Percentiles rank a stretch among this genome's conserved stretches.
Evolutionary conservation across 2,329 filamentous ascomycete genomes (phyloP).

Genomic region (Chaetothyriales sp.): DNA sequence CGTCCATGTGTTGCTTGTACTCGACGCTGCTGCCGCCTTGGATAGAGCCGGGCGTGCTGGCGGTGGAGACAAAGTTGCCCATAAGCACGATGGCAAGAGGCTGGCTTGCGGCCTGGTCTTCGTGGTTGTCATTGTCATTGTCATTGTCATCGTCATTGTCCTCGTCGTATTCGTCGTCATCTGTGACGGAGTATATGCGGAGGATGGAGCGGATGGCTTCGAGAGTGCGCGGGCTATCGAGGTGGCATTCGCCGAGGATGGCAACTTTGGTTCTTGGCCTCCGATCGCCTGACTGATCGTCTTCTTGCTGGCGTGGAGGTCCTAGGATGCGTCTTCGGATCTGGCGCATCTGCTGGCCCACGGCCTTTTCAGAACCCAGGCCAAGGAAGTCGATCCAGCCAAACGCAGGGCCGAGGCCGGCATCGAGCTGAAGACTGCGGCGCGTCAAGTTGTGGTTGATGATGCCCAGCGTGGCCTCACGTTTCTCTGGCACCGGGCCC

Average conservation of each 20-base stretch:
- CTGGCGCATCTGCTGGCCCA: slow-evolving; percentile 66
- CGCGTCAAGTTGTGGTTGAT: slow-evolving; percentile 29
- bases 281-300: slow-evolving; percentile 12
- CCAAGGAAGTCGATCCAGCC: slow-evolving; percentile 97
- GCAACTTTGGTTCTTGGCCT: slow-evolving; percentile 39
- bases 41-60: slow-evolving; percentile 43
- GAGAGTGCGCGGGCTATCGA: slow-evolving; percentile 69
- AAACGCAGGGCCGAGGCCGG: slow-evolving; percentile 55
- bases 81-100: slow-evolving; percentile 71
- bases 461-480: slow-evolving; percentile 62
- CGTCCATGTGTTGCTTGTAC: slow-evolving; percentile 93
- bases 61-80: slow-evolving; percentile 60
- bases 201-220: slow-evolving; percentile 70
- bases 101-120: slow-evolving; percentile 31
- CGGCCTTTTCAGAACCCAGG: slow-evolving; percentile 72
- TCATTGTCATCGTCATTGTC: background rate
- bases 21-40: slow-evolving; percentile 71
- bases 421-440: slow-evolving; percentile 17
- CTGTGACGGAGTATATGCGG: slow-evolving; percentile 50
- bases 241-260: slow-evolving; percentile 71
- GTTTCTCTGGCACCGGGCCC: slow-evolving; percentile 77
- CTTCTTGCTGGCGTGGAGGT: slow-evolving; percentile 20
- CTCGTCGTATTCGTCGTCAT: background rate
- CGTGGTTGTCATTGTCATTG: background rate
- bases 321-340: slow-evolving; percentile 56